phyloP scores from a whole-genome alignment of 1,139 yeast genomes.

The Blastobotrys capitulatus region DNA sequence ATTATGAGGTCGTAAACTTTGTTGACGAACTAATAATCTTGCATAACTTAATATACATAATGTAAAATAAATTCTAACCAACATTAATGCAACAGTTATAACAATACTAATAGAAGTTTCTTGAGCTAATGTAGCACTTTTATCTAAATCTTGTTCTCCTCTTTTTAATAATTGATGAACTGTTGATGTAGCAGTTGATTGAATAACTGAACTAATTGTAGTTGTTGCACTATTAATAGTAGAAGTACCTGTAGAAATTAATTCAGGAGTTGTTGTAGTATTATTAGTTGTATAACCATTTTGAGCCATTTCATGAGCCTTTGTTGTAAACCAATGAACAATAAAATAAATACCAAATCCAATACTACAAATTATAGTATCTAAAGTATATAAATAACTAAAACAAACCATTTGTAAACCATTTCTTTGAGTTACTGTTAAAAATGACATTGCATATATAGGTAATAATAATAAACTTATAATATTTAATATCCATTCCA shows the following conservation, averaged over 20 bases:
- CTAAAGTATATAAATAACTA: constrained; percentile 57
- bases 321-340: constrained; percentile 59
- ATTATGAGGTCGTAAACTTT: constrained; percentile 32
- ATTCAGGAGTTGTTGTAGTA: background rate
- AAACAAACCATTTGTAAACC: constrained; percentile 54
- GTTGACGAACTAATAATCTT: constrained; percentile 35
- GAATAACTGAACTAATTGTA: background rate
- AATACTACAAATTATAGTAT: constrained; percentile 54
- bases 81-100: constrained; percentile 49
- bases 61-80: constrained; percentile 59
- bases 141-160: constrained; percentile 41
- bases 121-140: constrained; percentile 63
- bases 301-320: constrained; percentile 12
- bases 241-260: background rate
- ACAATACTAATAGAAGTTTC: constrained; percentile 66
- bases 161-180: constrained; percentile 32
- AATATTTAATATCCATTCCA: constrained; percentile 80
- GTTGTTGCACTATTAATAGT: background rate
- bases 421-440: constrained; percentile 33
- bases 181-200: background rate
- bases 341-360: constrained; percentile 71
- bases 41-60: constrained; percentile 60
- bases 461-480: constrained; percentile 60
- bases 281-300: constrained; percentile 1
- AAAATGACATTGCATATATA: constrained; percentile 59